Percentiles rank a stretch among this genome's conserved stretches.
phyloP scores from a whole-genome alignment of 306 rosid genomes.

The Acmispon strigosus region DNA sequence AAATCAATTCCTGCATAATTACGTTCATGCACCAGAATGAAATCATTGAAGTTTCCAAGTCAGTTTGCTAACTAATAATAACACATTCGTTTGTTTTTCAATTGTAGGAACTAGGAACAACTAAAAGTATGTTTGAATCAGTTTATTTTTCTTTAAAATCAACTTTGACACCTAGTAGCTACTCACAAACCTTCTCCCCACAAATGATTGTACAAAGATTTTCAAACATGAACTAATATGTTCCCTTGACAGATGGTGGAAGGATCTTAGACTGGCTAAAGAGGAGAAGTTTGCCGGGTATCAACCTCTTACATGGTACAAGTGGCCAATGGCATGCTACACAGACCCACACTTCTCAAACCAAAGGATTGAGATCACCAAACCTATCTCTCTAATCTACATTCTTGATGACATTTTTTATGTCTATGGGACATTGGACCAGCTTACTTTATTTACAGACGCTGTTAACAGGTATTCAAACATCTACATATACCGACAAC shows the following conservation, averaged over 20 bases:
- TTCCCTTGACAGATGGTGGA: constrained; percentile 54
- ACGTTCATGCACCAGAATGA: constrained; percentile 28
- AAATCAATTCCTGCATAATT: constrained; percentile 20
- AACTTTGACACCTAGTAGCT: too few relatives aligned
- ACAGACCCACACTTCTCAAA: constrained; percentile 39
- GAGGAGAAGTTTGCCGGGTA: constrained; percentile 26
- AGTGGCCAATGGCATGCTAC: constrained; percentile 51
- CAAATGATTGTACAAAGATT: too few relatives aligned
- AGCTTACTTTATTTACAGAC: constrained; percentile 38
- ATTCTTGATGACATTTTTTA: constrained; percentile 57
- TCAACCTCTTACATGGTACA: constrained; percentile 61
- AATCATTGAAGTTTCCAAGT: constrained; percentile 24
- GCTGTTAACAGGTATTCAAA: constrained; percentile 33
- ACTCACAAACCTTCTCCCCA: too few relatives aligned
- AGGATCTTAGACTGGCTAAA: constrained; percentile 27
- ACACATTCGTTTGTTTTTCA: too few relatives aligned
- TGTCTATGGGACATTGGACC: constrained; percentile 39
- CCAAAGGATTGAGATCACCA: constrained; percentile 51
- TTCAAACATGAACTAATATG: neutral
- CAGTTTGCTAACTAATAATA: neutral
- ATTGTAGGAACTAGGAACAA: neutral
- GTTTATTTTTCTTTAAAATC: too few relatives aligned
- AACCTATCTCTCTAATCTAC: constrained; percentile 46
- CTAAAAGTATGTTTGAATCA: too few relatives aligned
- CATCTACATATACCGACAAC: neutral